Base-by-base conservation (phyloP, 2,329 filamentous ascomycete genomes). In the Ploettnerulaceae sp. region DNA sequence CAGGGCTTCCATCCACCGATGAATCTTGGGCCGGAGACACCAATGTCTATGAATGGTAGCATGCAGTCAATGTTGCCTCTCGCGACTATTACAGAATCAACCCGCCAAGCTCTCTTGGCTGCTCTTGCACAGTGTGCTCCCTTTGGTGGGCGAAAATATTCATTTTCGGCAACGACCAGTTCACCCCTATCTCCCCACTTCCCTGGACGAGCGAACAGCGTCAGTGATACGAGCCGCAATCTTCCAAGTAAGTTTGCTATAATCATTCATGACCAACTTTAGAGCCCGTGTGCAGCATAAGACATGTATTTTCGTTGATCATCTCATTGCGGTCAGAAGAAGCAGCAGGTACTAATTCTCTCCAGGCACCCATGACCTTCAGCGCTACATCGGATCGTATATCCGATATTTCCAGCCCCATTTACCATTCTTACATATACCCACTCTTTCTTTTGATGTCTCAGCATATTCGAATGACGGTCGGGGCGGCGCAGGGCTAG, bases 371-470 rank as follows among this genome's bases (percentile, higher is more conserved):
- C 75, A 79, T 62, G 89, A 96, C 64, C 79, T 97, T 52, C 89
- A 94, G 66, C 85, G 89, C 64, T 96, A 90, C 66, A 86, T 96
- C 53, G 82, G 82, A 55, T 85, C 90, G 49, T 97, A 96, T 68
- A 81, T 97, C 60, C 82, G 82, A 55, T 95, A 88, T 65, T 95
- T 95, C 66, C 90, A 96, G 63, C 91, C 91, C 17, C 91, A 97
- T 65, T 69, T 95, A 51, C 91, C 93, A n/a, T 95, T 97, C 67
- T 72, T 95, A 51, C 91, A 97, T 67, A 80, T 95, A 57, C 84
- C 90, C 42, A 95, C 91, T 12, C 73, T 97, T 53, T 89, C 89
- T 32, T 96, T 97, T 69, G 89, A 95, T 61, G 79, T 86, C 41
- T 77, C 86, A 41, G 74, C 84, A 36, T 81, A 81, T 55, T 74